Evolutionary conservation across 2,329 filamentous ascomycete species (phyloP), one percentile per base, ranked within the genome.

Genomic region (Blastomyces gilchristii): DNA sequence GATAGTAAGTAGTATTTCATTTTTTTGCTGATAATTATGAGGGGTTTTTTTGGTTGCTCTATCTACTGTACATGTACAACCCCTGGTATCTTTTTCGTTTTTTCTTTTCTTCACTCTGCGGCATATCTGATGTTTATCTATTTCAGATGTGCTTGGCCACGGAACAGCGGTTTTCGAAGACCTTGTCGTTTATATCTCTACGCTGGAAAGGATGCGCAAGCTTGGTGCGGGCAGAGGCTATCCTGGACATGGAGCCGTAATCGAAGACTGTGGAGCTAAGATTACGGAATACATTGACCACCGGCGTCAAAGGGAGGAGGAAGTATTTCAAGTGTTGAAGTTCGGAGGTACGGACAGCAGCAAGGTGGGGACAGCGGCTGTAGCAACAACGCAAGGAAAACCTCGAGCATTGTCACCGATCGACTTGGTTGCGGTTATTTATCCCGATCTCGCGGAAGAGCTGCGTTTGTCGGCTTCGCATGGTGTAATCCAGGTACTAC

Each of bases 351-450:
- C 74, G 11, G 74, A 75, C 18, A 18, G 31, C n/a, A 16, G 11
- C 58, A 68, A 72, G 18, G 64, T 65, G 68, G 58, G 49, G 56
- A 25, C 66, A 61, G 45, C 71, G 70, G 71, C 73, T 72, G 68
- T 73, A 72, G n/a, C 73, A 72, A 69, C 73, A 72, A 22, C 66
- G 50, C 12, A 49, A 34, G n/a, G 16, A n/a, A 58, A 60, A 60
- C 76, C 53, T 73, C 73, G 75, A 0, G 63, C 66, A 1, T 91
- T 88, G 89, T 84, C 83, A 7, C 81, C 85, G 9, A 87, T 91
- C 82, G 90, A 93, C 64, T 80, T 97, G 66, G 93, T 97, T n/a
- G 89, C 88, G 74, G 79, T 89, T 41, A 90, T 99, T 43, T 99
- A 99, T 73, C 82, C 81, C 61, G 86, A 90, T 69, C 87, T 96